phyloP scores from a whole-genome alignment of 75 land plant species.

The Pinus tabuliformis region DNA sequence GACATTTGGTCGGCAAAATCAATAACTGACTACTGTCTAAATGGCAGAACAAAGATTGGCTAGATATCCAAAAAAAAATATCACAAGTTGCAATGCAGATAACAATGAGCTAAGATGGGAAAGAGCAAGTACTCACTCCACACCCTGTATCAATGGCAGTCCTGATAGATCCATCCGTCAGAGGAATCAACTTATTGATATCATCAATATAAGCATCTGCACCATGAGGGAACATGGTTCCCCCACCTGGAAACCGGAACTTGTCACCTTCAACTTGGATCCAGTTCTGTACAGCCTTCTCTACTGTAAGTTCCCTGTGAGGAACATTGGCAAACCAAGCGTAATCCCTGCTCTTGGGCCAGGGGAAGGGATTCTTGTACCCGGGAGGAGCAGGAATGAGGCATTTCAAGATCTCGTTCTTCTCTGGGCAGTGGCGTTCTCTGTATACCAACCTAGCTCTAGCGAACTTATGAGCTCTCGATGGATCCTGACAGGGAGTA shows the following conservation, averaged over 20 bases:
- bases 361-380: constrained; percentile 55
- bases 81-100: too few relatives aligned
- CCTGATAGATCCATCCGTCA: constrained; percentile 52
- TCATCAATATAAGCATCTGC: constrained; percentile 71
- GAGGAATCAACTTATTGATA: constrained; percentile 42
- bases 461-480: constrained; percentile 28
- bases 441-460: constrained; percentile 47
- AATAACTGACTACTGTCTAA: too few relatives aligned
- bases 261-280: constrained; percentile 65
- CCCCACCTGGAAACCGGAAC: constrained; percentile 65
- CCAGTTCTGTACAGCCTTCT: constrained; percentile 81
- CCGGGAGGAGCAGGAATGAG: constrained; percentile 62
- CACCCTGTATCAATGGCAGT: constrained; percentile 72
- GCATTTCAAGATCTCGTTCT: constrained; percentile 49
- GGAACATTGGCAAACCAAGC: constrained; percentile 74
- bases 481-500: constrained; percentile 66
- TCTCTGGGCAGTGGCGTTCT: constrained; percentile 60
- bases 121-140: constrained; percentile 37
- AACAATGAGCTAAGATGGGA: too few relatives aligned
- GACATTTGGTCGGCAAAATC: neutral
- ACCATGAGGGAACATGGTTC: constrained; percentile 65
- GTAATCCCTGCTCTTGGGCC: constrained; percentile 66
- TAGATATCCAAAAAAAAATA: too few relatives aligned
- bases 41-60: too few relatives aligned
- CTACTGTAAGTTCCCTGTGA: constrained; percentile 68